phyloP scores from a whole-genome alignment of 352 stramenopile species.

The Globisporangium abappressorium region DNA sequence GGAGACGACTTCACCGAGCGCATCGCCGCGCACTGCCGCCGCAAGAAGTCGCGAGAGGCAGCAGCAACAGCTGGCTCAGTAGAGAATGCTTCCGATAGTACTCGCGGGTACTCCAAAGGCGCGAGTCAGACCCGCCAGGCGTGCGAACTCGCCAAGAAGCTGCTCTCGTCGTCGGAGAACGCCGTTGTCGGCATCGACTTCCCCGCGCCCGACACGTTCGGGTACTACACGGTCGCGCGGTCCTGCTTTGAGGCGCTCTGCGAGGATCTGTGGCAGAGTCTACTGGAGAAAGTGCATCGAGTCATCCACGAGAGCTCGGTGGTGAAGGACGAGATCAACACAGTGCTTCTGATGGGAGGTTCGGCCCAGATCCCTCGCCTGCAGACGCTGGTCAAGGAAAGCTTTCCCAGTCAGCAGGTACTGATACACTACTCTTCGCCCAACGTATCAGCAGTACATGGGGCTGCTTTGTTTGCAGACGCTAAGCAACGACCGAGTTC shows the following conservation, averaged over 20 bases:
- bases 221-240: slow-evolving; percentile 32
- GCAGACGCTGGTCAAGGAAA: slow-evolving; percentile 20
- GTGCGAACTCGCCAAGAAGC: slow-evolving; percentile 38
- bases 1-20: slow-evolving; percentile 26
- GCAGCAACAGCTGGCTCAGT: neutral
- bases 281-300: slow-evolving; percentile 21
- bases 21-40: slow-evolving; percentile 24
- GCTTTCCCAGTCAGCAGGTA: slow-evolving; percentile 16
- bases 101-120: slow-evolving; percentile 10
- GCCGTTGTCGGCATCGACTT: slow-evolving; percentile 33
- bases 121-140: slow-evolving; percentile 28
- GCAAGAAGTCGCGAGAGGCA: slow-evolving; percentile 2
- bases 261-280: slow-evolving; percentile 25
- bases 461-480: slow-evolving; percentile 9
- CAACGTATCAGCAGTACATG: slow-evolving; percentile 4
- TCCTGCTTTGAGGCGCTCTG: slow-evolving; percentile 37
- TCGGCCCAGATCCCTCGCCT: slow-evolving; percentile 28
- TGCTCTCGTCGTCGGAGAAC: slow-evolving; percentile 33
- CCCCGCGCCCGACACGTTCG: slow-evolving; percentile 21
- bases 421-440: neutral
- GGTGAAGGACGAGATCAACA: slow-evolving; percentile 25
- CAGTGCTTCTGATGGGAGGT: slow-evolving; percentile 33
- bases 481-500: neutral
- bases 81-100: neutral
- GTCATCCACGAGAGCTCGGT: slow-evolving; percentile 21